Percentiles rank a stretch among this genome's conserved stretches.
Evolutionary conservation across 768 basidiomycete genomes (phyloP).

Genomic region (Lactifluus echinatus): DNA sequence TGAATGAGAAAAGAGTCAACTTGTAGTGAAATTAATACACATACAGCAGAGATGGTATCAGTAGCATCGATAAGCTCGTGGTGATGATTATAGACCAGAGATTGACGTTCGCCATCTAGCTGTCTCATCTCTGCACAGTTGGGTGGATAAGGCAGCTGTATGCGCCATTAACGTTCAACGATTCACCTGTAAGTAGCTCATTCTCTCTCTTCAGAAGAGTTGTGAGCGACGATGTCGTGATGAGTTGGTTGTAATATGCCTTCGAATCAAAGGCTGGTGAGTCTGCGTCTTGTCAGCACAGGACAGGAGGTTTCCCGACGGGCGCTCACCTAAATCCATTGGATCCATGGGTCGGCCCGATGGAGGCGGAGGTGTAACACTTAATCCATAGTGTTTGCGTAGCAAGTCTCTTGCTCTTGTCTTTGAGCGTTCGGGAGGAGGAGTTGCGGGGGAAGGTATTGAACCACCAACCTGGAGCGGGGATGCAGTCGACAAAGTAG

Average conservation of each 20-base stretch:
- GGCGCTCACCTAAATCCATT: constrained; percentile 64
- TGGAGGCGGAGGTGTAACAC: constrained; percentile 62
- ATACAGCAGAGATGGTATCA: constrained; percentile 80
- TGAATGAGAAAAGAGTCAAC: not conserved
- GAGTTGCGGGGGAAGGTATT: constrained; percentile 1
- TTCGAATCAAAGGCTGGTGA: constrained; percentile 77
- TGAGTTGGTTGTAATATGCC: constrained; percentile 77
- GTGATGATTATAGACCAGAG: constrained; percentile 91
- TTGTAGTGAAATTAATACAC: constrained; percentile 20
- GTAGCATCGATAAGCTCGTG: constrained; percentile 91
- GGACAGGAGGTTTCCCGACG: not conserved
- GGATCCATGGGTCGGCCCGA: constrained; percentile 54
- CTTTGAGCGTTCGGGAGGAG: constrained; percentile 22
- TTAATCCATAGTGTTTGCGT: constrained; percentile 82
- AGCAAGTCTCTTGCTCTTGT: constrained; percentile 62
- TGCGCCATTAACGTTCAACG: constrained; percentile 3
- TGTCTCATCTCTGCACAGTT: constrained; percentile 64
- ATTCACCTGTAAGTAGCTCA: constrained; percentile 61
- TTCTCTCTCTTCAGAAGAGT: constrained; percentile 73
- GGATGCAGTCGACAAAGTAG: not conserved
- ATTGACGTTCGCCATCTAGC: constrained; percentile 81
- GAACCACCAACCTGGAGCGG: not conserved
- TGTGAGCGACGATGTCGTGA: constrained; percentile 70
- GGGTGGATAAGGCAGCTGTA: not conserved
- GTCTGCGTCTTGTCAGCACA: constrained; percentile 37